These are phyloP conservation scores for Casaregolazyma suthepensis DNA, from an alignment of 1,139 yeast genomes.

Conservation along the genomic window DNA sequence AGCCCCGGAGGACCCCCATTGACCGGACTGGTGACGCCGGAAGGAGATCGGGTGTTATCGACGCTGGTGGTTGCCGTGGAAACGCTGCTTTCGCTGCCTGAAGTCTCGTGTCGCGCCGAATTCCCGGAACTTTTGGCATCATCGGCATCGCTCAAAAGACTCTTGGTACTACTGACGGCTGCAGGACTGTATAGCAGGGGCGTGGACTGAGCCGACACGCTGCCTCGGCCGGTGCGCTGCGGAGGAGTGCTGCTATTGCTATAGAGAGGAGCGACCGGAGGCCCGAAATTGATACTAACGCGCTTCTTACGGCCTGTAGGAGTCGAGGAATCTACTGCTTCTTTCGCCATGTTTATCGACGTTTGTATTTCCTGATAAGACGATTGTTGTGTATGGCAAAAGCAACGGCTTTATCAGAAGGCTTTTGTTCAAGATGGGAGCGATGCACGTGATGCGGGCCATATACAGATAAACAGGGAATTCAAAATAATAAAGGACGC, in stretches of 20 bases:
- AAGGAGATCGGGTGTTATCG: background rate
- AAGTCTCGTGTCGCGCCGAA: background rate
- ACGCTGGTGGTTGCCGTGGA: background rate
- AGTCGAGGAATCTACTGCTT: constrained; percentile 5
- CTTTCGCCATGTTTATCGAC: background rate
- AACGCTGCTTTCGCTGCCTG: background rate
- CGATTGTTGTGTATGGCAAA: background rate
- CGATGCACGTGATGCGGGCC: background rate
- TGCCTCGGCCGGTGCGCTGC: background rate
- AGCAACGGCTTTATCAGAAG: background rate
- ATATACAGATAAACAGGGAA: background rate
- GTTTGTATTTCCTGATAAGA: background rate
- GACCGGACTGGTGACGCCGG: background rate
- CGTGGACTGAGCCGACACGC: constrained; percentile 1
- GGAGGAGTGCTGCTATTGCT: constrained; percentile 3
- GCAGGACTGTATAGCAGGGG: background rate
- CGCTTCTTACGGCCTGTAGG: constrained; percentile 21
- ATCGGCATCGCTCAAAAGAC: background rate
- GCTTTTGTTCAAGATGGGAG: background rate
- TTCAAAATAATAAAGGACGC: too few relatives aligned
- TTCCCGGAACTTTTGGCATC: background rate
- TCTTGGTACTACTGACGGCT: background rate
- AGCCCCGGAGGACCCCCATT: background rate
- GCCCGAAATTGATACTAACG: constrained; percentile 25
- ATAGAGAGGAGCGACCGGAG: constrained; percentile 21